Evolutionary conservation across 2,329 filamentous ascomycete genomes (phyloP), one percentile per base, ranked within the genome.

Genomic region (Metarhizium sp.): DNA sequence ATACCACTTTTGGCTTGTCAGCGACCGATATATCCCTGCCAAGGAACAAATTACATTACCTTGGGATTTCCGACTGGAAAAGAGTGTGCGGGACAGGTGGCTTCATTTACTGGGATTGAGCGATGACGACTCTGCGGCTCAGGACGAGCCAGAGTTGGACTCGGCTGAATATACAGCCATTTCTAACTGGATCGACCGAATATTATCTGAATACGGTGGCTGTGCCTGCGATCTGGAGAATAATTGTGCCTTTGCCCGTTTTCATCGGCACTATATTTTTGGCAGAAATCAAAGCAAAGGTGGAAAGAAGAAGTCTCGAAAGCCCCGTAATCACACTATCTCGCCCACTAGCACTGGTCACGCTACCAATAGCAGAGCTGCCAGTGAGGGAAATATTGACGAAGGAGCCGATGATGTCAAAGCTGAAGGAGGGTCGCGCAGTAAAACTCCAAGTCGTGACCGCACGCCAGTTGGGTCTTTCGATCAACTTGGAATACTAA

Each of bases 1-100:
- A 60, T 95, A 92, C 66, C 90, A 94, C 66, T 96, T 97, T 69
- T 96, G 92, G 81, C 86, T 96, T 59, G 84, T 96, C 57, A 91
- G 90, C 63, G 89, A 89, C 62, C 81, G 87, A 53, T 79, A 86
- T 42, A 91, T 97, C 55, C 71, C 78, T 16, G 75, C 83, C 1
- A 76, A 78, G 45, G 82, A 85, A 63, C 81, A 84, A 63, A 82
- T 81, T 63, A 89, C 77, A 30, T 80, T 78, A 62, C 81, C 74
- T 53, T 90, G 77, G 89, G 89, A 84, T 65, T 92, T 78, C 71
- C 81, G 70, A 60, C 80, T 79, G 61, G 81, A 75, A 62, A 86
- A 76, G 66, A 80, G 73, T 59, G 72, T 76, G 2, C 74, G 75
- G 54, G 68, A 72, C 4, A 76, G 80, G 36, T 82, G 82, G 68